Evolutionary conservation across 441 rosid species (phyloP), one percentile per base, ranked within the genome.

Genomic region (Bruguiera hainesii): DNA sequence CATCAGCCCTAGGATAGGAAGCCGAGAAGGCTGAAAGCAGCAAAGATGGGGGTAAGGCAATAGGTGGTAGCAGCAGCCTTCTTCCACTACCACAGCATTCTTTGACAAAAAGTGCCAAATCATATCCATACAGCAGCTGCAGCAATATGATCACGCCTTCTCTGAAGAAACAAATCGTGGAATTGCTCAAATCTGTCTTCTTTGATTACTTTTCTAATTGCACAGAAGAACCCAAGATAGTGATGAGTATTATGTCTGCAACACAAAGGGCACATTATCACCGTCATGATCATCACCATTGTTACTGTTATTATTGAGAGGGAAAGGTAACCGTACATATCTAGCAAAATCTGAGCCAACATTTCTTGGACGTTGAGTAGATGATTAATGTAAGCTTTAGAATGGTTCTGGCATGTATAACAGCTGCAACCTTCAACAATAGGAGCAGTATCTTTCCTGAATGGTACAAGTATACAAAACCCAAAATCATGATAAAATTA

Each of bases 201-300:
- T 73, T 78, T 84, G 55, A 85, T 87, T 18, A 91, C 85, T 62
- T 83, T 80, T 77, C 91, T 78, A 65, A 89, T 83, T 52, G 72
- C 66, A 13, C 13, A 75, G 75, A 89, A 89, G 76, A 89, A 87
- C 28, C 81, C 82, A 55, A 89, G 79, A 72, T 74, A 87, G 56
- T 89, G 91, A 71, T 89, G 89, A 39, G 96, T 89, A 70, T 87
- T 87, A 73, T 89, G 96, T 66, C 96, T 89, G 89, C 85, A 75
- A 26, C 51, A 67, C 60, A 56, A 70, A 56, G 26, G 50, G 25
- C 55, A 64, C 7, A 37, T n/a, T 42, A 18, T 56, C 26, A 31
- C n/a, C 18, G 25, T 26, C 51, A 26, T 55, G n/a, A 66, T 58
- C 6, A 67, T 29, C 35, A 39, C 15, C 55, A 56, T 25, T 53